Evolutionary conservation across 2,329 filamentous ascomycete genomes (phyloP).

Genomic region (Mycosphaerella sp.): DNA sequence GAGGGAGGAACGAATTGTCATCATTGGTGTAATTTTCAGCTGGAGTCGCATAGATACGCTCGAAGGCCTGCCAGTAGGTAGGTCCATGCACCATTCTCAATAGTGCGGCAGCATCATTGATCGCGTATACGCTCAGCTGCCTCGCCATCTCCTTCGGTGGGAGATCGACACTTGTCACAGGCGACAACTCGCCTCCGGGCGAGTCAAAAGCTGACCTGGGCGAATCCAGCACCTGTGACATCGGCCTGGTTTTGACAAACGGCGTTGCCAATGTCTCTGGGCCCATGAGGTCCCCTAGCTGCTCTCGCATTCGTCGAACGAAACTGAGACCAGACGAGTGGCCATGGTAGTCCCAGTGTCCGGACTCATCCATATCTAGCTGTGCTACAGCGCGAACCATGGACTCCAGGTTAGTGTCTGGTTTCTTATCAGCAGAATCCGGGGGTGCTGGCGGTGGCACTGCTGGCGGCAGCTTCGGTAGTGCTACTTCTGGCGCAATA

Average conservation of each 20-base stretch:
- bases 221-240: slow-evolving; percentile 60
- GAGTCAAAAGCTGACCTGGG: slow-evolving; percentile 55
- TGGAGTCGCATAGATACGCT: slow-evolving; percentile 67
- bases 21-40: slow-evolving; percentile 41
- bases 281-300: slow-evolving; percentile 72
- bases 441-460: slow-evolving; percentile 21
- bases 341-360: slow-evolving; percentile 92
- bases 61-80: slow-evolving; percentile 69
- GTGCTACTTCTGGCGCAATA: slow-evolving; percentile 7
- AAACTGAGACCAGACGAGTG: slow-evolving; percentile 89
- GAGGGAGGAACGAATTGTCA: slow-evolving; percentile 44
- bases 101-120: slow-evolving; percentile 57
- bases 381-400: slow-evolving; percentile 94
- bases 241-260: slow-evolving; percentile 50
- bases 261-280: slow-evolving; percentile 53
- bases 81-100: slow-evolving; percentile 74
- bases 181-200: slow-evolving; percentile 51
- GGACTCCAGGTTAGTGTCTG: slow-evolving; percentile 71
- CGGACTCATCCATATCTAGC: slow-evolving; percentile 83
- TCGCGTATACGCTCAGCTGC: slow-evolving; percentile 52
- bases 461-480: slow-evolving; percentile 14
- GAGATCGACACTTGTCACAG: slow-evolving; percentile 52
- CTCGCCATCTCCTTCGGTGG: slow-evolving; percentile 56
- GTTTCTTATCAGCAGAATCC: slow-evolving; percentile 30
- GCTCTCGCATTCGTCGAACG: slow-evolving; percentile 75